Evolutionary conservation across 495 filamentous ascomycete genomes (phyloP).

Genomic region (Penicillium daleae): DNA sequence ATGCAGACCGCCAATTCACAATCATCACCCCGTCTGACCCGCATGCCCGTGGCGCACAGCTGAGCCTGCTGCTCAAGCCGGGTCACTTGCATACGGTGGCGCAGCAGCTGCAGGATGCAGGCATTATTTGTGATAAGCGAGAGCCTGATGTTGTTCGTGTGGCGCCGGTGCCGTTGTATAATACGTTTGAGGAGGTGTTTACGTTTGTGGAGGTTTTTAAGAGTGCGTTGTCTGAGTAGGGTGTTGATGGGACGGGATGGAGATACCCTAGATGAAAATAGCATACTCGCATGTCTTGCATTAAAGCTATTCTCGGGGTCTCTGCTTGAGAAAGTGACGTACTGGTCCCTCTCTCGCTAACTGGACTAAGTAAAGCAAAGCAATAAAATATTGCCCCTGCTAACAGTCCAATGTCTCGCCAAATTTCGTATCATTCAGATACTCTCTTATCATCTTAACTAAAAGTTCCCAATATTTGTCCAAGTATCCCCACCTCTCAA

Average conservation of each 20-base stretch:
- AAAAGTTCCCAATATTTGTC: slow-evolving; percentile 47
- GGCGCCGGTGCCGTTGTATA: slow-evolving; percentile 90
- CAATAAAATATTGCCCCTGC: too few species aligned
- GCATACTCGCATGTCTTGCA: not conserved
- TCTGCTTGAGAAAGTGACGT: too few species aligned
- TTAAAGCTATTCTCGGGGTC: too few species aligned
- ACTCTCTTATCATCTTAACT: not conserved
- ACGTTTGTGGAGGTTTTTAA: slow-evolving; percentile 65
- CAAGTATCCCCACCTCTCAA: slow-evolving; percentile 43
- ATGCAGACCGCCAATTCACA: slow-evolving; percentile 39
- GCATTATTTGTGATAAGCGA: slow-evolving; percentile 86
- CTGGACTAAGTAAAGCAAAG: too few species aligned
- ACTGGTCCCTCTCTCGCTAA: too few species aligned
- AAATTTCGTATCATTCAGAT: not conserved
- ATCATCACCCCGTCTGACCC: slow-evolving; percentile 82
- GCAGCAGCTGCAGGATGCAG: slow-evolving; percentile 64
- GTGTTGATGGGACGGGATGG: not conserved
- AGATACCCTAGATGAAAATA: not conserved
- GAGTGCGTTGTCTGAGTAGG: slow-evolving; percentile 27
- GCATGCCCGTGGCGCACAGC: slow-evolving; percentile 79
- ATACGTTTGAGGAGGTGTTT: slow-evolving; percentile 78
- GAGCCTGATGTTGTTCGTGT: slow-evolving; percentile 93
- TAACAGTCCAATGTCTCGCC: not conserved
- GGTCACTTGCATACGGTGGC: slow-evolving; percentile 74
- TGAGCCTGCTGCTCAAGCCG: slow-evolving; percentile 72